Base-by-base conservation (phyloP, 1,284 basidiomycete genomes). In the Golubevia sp. region DNA sequence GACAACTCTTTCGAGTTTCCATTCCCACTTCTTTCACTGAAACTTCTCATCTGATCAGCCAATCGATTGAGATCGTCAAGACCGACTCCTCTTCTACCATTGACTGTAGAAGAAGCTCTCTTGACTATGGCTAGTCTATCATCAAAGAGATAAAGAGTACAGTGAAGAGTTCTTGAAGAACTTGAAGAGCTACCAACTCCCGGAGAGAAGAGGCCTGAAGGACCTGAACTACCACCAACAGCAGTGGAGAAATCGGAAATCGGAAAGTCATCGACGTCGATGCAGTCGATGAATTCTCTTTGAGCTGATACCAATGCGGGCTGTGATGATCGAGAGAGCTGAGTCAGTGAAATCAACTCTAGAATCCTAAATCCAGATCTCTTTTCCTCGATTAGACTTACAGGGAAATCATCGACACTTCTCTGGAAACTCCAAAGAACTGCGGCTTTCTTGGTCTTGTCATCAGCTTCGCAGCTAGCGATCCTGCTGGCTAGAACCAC, bases 111-210 rank as follows among this genome's bases (percentile, higher is more conserved):
- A 6, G 88, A 87, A 1, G 92, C 91, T 27, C 97, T 89, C 85
- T 98, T 98, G 58, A 91, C 91, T 65, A 99, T 90, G 79, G 97
- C 88, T 27, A 99, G 86, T 77, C 93, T 93, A 85, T 99, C 97
- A 74, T 96, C 92, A 77, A 99, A 99, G 49, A 99, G 86, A 83
- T 99, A 92, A 38, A 99, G 86, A 0, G 92, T 93, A 83, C 92
- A 95, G 74, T 93, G 91, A 8, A 98, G 86, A 11, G 71, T 62
- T 20, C 30, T 34, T 20, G 51, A 49, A 26, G 49, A 55, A 26
- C 7, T 21, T 8, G 7, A 23, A 21, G 26, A 38, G 21, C 53
- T 26, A 2, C 49, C 51, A 26, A 49, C 50, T 25, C 49, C 26
- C 54, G 44, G 52, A 34, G 61, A 55, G 64, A 68, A 44, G 34